These are phyloP conservation scores for Amphichorda felina DNA, from an alignment of 2,329 filamentous ascomycete species.

Conservation along the genomic window DNA sequence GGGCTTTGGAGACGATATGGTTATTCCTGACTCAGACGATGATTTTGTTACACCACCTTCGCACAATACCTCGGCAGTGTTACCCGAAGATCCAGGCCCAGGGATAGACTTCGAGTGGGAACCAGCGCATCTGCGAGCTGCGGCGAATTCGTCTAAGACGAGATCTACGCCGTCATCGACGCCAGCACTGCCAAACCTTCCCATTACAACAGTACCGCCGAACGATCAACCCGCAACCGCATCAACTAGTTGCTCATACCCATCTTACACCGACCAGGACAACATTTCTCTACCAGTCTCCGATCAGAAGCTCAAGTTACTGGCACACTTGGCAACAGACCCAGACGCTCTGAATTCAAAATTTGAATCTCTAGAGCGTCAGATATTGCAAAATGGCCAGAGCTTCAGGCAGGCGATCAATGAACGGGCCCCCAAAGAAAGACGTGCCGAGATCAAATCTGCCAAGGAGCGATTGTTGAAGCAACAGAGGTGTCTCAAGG, in stretches of 20 bases:
- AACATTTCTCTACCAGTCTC: too few species aligned
- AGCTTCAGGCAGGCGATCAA: conserved; percentile 35
- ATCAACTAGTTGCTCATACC: too few species aligned
- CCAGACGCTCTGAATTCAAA: not conserved
- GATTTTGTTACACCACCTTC: conserved; percentile 33
- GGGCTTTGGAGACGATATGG: conserved; percentile 14
- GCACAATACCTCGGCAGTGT: conserved; percentile 15
- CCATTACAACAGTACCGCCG: too few species aligned
- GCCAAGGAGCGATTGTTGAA: conserved; percentile 35
- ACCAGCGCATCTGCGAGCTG: too few species aligned
- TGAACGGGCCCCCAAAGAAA: conserved; percentile 30
- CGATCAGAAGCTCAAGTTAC: not conserved
- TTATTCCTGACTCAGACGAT: conserved; percentile 47
- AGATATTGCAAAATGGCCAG: conserved; percentile 33
- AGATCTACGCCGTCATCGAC: too few species aligned
- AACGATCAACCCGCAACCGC: too few species aligned
- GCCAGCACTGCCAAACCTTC: too few species aligned
- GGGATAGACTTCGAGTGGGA: too few species aligned
- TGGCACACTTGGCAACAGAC: not conserved
- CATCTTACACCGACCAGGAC: too few species aligned
- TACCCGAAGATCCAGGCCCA: not conserved
- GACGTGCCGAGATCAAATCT: conserved; percentile 32
- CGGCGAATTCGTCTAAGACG: too few species aligned
- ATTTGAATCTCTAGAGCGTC: conserved; percentile 21
- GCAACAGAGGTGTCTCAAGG: conserved; percentile 31